A percentile compares a stretch with the other conserved stretches of the same genome.
phyloP scores from a whole-genome alignment of 148 eudicot genomes.

The Nepenthes gracilis region DNA sequence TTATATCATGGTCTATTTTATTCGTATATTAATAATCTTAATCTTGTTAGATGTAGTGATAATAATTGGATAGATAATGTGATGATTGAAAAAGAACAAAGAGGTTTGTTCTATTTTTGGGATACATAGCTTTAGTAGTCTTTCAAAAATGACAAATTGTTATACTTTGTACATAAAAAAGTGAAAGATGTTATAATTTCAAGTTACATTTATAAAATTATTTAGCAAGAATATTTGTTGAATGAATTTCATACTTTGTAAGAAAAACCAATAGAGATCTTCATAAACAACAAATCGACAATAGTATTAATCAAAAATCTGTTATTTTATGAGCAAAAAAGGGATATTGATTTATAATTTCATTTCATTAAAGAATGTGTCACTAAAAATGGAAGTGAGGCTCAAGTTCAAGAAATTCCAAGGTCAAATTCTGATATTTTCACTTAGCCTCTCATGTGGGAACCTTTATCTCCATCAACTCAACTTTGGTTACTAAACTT shows the following conservation, averaged over 20 bases:
- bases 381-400: not conserved
- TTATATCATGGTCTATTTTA: no score
- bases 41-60: no score
- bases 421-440: not conserved
- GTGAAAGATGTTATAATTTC: not conserved
- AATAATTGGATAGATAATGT: no score
- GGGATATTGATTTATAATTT: not conserved
- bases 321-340: not conserved
- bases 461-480: no score
- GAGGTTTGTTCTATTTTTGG: not conserved
- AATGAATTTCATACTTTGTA: not conserved
- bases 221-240: not conserved
- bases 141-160: not conserved
- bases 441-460: no score
- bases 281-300: not conserved
- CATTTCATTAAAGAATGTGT: not conserved
- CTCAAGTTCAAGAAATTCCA: slow-evolving; percentile 7
- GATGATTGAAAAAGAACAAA: not conserved
- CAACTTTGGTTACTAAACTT: no score
- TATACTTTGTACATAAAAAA: not conserved
- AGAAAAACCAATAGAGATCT: not conserved
- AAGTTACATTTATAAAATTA: not conserved
- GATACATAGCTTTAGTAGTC: not conserved
- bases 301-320: slow-evolving; percentile 1
- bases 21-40: no score